Base-by-base conservation (phyloP, 345 rosid species). In the Clarkia xantiana region DNA sequence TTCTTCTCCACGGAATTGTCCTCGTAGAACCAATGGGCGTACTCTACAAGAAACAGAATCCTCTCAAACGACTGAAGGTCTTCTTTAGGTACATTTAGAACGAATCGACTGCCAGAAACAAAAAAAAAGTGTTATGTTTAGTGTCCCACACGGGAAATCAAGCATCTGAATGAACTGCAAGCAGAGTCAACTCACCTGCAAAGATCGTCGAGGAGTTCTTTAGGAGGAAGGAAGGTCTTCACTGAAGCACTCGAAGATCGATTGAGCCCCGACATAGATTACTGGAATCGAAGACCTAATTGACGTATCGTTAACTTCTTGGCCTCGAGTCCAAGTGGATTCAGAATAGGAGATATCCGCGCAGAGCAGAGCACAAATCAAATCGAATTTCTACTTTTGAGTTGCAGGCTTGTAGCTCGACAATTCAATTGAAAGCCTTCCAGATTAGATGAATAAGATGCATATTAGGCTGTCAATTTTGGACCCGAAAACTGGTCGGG, bases 141-240 rank as follows among this genome's bases (percentile, higher is more conserved):
- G n/a, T 15, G 51, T 14, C 20, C 14, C 18, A 13, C 49, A 16
- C 49, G 0, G 5, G 16, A 22, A 22, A 51, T 56, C n/a, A 25
- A 44, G 47, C 18, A 14, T 14, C 40, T 10, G 51, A 48, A 14
- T 29, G 20, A 9, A 47, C 29, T 25, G 17, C 39, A 19, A 48
- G 36, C 52, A 25, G 36, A 29, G 6, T 29, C 36, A 29, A 29
- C 36, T 29, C 36, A 90, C 98, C 98, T 91, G 93, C 97, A 93
- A 53, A 93, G 96, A 80, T 93, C 97, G 71, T 93, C 95, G 46
- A 93, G 96, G 67, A 93, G 96, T 49, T 93, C 96, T 61, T 84
- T 84, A 10, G 96, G 86, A 41, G 99, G 96, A 39, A 84, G 90
- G 62, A 82, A 87, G 79, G 78, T 78, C 81, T 86, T 91, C 36